Conservation (phyloP, 768 basidiomycete species). For the Cyclocybe cylindracea region DNA sequence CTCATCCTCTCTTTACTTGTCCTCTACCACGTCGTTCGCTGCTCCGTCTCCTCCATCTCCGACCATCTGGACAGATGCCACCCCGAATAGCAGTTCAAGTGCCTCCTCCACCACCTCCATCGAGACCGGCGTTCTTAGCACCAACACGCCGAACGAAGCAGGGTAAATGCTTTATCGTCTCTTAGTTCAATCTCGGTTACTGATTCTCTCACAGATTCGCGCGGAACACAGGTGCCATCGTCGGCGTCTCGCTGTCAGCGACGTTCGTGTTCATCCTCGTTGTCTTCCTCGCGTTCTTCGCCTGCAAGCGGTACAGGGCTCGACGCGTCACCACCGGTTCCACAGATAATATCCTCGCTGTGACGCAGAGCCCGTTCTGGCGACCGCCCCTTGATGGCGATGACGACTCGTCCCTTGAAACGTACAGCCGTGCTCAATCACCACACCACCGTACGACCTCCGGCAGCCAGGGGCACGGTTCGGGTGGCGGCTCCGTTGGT, state of each 20-base stretch:
- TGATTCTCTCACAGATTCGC: constrained; percentile 27
- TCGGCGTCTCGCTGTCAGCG: constrained; percentile 35
- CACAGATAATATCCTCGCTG: constrained; percentile 21
- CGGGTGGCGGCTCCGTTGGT: constrained; percentile 3
- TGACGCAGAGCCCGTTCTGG: constrained; percentile 23
- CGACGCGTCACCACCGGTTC: constrained; percentile 14
- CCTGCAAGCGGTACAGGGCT: constrained; percentile 28
- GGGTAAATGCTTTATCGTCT: constrained; percentile 15
- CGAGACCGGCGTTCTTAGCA: constrained; percentile 32
- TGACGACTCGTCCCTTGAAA: constrained; percentile 15
- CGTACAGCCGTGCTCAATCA: constrained; percentile 3
- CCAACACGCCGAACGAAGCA: constrained; percentile 23
- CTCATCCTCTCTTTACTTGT: neutral
- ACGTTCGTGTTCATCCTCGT: constrained; percentile 26
- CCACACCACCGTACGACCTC: constrained; percentile 1
- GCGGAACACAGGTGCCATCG: constrained; percentile 37
- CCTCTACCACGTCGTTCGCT: neutral
- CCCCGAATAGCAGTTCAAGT: neutral
- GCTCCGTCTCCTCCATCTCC: neutral
- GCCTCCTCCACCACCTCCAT: constrained; percentile 5
- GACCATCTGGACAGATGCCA: neutral
- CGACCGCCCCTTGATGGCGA: constrained; percentile 34
- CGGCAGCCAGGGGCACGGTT: constrained; percentile 11
- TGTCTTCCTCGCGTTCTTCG: constrained; percentile 31
- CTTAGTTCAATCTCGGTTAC: neutral